Conservation (phyloP, 2,329 filamentous ascomycete genomes). For the Nigrograna mackinnonii region DNA sequence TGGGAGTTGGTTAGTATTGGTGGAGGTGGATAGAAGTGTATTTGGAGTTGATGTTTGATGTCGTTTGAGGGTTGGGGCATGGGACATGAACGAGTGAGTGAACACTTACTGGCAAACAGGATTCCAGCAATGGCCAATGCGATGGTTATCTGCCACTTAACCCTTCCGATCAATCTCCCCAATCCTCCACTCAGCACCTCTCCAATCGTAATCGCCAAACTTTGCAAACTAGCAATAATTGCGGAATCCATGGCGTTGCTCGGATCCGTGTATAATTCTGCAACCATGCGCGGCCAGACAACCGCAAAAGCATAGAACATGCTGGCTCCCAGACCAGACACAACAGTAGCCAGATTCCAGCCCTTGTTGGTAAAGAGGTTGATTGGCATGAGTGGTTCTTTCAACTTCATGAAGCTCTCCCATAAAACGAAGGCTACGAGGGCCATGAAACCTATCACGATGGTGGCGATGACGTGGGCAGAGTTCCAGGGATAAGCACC, state of each 20-base stretch:
- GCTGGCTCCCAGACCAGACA: constrained; percentile 15
- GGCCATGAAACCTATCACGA: constrained; percentile 38
- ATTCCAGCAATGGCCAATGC: constrained; percentile 14
- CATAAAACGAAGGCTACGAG: constrained; percentile 43
- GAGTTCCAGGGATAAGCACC: constrained; percentile 47
- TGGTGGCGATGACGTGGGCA: constrained; percentile 42
- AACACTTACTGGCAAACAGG: constrained; percentile 15
- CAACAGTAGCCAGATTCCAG: constrained; percentile 15
- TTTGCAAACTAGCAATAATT: constrained; percentile 13
- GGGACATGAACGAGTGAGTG: too few species aligned
- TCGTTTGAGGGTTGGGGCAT: too few species aligned
- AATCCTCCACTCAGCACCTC: constrained; percentile 13
- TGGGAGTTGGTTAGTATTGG: too few species aligned
- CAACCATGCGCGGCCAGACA: constrained; percentile 20
- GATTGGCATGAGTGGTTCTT: constrained; percentile 20
- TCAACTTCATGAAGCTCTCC: constrained; percentile 17
- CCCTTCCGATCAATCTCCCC: constrained; percentile 13
- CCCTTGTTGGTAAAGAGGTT: constrained; percentile 12
- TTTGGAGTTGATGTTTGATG: too few species aligned
- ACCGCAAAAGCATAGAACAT: constrained; percentile 21
- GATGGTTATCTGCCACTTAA: constrained; percentile 14
- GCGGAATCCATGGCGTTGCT: constrained; percentile 16
- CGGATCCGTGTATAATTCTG: constrained; percentile 18
- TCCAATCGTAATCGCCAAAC: constrained; percentile 16
- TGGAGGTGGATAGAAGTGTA: too few species aligned